Percentiles rank a stretch among this genome's conserved stretches.
Evolutionary conservation across 495 filamentous ascomycete genomes (phyloP).

Genomic region (Pyrenula massariospora): DNA sequence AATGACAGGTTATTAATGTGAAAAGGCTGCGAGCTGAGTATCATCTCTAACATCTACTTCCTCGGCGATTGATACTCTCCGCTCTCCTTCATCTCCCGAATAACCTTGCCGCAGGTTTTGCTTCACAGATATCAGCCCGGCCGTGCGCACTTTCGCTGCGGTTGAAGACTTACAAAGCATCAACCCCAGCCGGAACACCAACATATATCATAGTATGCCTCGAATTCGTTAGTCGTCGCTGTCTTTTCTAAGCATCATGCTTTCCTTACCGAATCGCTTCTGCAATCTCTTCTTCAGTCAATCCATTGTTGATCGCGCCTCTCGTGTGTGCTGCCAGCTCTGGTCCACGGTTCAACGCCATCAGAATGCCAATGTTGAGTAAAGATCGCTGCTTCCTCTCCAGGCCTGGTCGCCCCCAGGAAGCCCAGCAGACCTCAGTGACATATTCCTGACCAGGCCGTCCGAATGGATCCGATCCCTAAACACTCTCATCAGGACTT

Average conservation of each 20-base stretch:
- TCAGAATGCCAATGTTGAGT: constrained; percentile 43
- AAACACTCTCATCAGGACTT: background rate
- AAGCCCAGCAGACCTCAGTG: constrained; percentile 43
- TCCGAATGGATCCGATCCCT: constrained; percentile 20
- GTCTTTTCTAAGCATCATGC: background rate
- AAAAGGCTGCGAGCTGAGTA: too few relatives aligned
- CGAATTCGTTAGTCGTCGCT: background rate
- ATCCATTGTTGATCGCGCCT: constrained; percentile 42
- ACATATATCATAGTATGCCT: constrained; percentile 39
- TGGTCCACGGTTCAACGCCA: constrained; percentile 35
- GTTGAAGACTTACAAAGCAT: constrained; percentile 22
- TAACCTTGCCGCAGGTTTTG: constrained; percentile 20
- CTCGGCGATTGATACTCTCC: constrained; percentile 10
- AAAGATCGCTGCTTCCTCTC: constrained; percentile 40
- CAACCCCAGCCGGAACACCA: constrained; percentile 44
- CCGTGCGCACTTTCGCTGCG: background rate
- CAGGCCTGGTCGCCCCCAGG: constrained; percentile 41
- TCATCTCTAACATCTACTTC: background rate
- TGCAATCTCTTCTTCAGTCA: constrained; percentile 38
- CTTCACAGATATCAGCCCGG: background rate
- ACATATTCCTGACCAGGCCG: constrained; percentile 38
- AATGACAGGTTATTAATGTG: too few relatives aligned
- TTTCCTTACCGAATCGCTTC: constrained; percentile 30
- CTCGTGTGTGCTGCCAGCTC: constrained; percentile 41
- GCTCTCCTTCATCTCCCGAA: constrained; percentile 24